These are phyloP conservation scores for Schizophyllum amplum DNA, from an alignment of 1,284 basidiomycete species.

Conservation along the genomic window DNA sequence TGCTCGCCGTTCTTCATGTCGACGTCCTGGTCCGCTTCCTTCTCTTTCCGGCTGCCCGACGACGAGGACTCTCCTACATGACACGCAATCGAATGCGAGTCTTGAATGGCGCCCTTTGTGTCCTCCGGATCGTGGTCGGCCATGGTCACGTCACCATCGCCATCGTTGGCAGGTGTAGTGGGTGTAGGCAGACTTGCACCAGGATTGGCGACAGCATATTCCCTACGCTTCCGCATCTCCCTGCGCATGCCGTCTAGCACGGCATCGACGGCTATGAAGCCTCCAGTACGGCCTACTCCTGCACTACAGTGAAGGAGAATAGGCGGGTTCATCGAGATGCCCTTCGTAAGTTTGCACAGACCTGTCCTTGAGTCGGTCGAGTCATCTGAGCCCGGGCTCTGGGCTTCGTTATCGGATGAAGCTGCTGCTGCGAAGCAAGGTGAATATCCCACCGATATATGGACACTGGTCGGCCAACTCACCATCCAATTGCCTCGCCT, in stretches of 20 bases:
- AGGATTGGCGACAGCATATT: background rate
- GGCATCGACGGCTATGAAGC: conserved; percentile 85
- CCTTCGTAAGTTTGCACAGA: background rate
- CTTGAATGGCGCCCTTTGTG: background rate
- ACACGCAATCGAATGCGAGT: background rate
- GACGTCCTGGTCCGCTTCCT: background rate
- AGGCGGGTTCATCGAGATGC: conserved; percentile 25
- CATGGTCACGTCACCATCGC: background rate
- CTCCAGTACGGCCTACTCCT: conserved; percentile 87
- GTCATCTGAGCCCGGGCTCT: background rate
- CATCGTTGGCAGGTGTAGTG: background rate
- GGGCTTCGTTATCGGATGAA: background rate
- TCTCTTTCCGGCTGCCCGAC: no score
- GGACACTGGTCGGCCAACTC: background rate
- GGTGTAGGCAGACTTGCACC: background rate
- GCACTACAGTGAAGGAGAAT: conserved; percentile 81
- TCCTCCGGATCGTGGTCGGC: background rate
- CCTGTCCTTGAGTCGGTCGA: background rate
- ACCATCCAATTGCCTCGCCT: conserved; percentile 1
- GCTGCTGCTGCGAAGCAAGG: background rate
- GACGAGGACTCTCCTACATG: background rate
- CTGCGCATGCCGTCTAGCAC: conserved; percentile 70
- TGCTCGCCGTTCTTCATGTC: background rate
- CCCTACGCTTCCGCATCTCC: conserved; percentile 38
- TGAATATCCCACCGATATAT: background rate